These are phyloP conservation scores for Polytrichum formosum DNA, from an alignment of 225 moss, liverwort and hornwort genomes.

Conservation along the genomic window DNA sequence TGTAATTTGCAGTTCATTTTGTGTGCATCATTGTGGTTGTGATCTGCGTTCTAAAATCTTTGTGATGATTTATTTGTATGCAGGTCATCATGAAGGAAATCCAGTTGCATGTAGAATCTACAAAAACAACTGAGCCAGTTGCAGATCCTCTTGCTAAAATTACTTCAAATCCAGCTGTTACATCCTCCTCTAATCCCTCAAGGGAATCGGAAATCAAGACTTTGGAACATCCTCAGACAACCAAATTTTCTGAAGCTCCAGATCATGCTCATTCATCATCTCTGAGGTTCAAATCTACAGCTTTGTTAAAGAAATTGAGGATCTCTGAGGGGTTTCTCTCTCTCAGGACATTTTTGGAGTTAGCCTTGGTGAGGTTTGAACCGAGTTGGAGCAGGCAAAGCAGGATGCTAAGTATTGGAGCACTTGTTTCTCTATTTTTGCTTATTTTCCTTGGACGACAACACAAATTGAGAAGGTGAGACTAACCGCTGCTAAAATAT, in stretches of 20 bases:
- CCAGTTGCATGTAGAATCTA: slow-evolving; percentile 24
- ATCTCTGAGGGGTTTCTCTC: slow-evolving; percentile 65
- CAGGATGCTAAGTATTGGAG: slow-evolving; percentile 45
- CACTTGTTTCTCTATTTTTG: slow-evolving; percentile 42
- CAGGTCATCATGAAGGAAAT: slow-evolving; percentile 46
- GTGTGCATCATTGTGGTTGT: too few relatives aligned
- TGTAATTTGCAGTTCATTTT: too few relatives aligned
- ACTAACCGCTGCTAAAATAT: slow-evolving; percentile 4
- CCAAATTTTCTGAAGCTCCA: slow-evolving; percentile 12
- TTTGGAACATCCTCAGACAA: neutral
- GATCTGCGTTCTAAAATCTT: neutral
- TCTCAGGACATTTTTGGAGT: slow-evolving; percentile 53
- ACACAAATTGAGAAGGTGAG: slow-evolving; percentile 48
- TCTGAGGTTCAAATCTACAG: slow-evolving; percentile 21
- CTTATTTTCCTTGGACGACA: slow-evolving; percentile 57
- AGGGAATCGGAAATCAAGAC: too few relatives aligned
- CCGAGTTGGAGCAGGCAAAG: slow-evolving; percentile 27
- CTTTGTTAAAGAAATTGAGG: slow-evolving; percentile 41
- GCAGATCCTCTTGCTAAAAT: slow-evolving; percentile 14
- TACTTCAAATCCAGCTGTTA: slow-evolving; percentile 15
- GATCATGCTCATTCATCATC: slow-evolving; percentile 24
- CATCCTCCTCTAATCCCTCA: neutral
- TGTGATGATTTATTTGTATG: neutral
- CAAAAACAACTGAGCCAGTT: slow-evolving; percentile 19
- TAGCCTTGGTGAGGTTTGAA: slow-evolving; percentile 49